Evolutionary conservation across 2,329 filamentous ascomycete species (phyloP).

Genomic region (Leptoxyphium fumago): DNA sequence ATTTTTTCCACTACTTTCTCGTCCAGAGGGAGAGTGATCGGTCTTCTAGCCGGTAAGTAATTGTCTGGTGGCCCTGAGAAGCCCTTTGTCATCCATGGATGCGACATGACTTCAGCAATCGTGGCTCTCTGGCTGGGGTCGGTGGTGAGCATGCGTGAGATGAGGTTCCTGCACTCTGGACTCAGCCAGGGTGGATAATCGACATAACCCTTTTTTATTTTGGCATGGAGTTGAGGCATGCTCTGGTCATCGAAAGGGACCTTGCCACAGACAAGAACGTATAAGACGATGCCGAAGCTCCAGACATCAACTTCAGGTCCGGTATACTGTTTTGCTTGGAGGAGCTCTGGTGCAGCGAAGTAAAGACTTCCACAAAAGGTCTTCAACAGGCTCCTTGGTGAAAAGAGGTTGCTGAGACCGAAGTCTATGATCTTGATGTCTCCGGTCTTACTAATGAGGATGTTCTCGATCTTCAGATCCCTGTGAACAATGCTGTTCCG

Average conservation of each 20-base stretch:
- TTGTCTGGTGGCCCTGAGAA: conserved; percentile 81
- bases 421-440: conserved; percentile 99
- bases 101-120: conserved; percentile 81
- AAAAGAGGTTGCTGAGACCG: conserved; percentile 89
- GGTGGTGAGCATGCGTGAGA: conserved; percentile 90
- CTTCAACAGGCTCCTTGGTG: conserved; percentile 70
- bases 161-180: conserved; percentile 83
- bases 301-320: conserved; percentile 95
- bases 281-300: conserved; percentile 97
- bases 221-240: conserved; percentile 94
- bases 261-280: conserved; percentile 92
- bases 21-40: conserved; percentile 73
- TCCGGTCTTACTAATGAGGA: conserved; percentile 94
- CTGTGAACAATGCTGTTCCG: conserved; percentile 96
- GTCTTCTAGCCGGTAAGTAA: conserved; percentile 68
- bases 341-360: conserved; percentile 86
- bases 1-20: conserved; percentile 74
- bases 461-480: conserved; percentile 97
- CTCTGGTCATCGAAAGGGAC: conserved; percentile 98
- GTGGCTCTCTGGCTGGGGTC: conserved; percentile 77
- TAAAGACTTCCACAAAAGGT: conserved; percentile 97
- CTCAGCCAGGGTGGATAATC: conserved; percentile 93
- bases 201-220: conserved; percentile 93
- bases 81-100: conserved; percentile 92
- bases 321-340: conserved; percentile 87